Percentiles rank a stretch among this genome's conserved stretches.
phyloP scores from a whole-genome alignment of 495 filamentous ascomycete genomes.

The Talaromyces proteolyticus region DNA sequence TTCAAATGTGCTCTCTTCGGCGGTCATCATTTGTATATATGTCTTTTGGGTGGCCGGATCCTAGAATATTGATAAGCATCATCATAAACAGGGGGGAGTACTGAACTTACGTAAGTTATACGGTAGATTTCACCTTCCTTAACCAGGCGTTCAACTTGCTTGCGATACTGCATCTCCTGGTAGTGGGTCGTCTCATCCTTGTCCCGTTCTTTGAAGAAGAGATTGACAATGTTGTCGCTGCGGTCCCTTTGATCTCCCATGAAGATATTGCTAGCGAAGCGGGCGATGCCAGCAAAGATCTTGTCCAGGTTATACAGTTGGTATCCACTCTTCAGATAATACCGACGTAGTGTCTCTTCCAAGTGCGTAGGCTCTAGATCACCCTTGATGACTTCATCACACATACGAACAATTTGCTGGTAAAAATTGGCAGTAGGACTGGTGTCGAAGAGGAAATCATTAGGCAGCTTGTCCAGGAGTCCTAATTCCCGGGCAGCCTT shows the following conservation, averaged over 20 bases:
- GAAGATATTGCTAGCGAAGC: conserved; percentile 69
- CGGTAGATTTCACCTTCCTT: conserved; percentile 89
- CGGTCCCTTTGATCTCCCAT: conserved; percentile 83
- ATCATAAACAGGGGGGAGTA: neutral
- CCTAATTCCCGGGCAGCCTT: conserved; percentile 79
- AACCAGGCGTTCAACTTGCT: conserved; percentile 77
- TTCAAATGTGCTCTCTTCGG: conserved; percentile 76
- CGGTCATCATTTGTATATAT: conserved; percentile 64
- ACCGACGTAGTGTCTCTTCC: conserved; percentile 84
- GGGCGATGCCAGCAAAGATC: conserved; percentile 68
- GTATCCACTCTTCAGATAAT: conserved; percentile 84
- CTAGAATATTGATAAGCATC: conserved; percentile 19
- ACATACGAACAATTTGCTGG: conserved; percentile 60
- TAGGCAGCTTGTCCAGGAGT: conserved; percentile 68
- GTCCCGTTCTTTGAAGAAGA: conserved; percentile 75
- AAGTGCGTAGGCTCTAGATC: conserved; percentile 75
- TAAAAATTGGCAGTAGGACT: conserved; percentile 60
- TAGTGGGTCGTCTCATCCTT: conserved; percentile 77
- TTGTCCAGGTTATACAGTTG: conserved; percentile 85
- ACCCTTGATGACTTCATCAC: conserved; percentile 60
- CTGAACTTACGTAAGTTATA: conserved; percentile 69
- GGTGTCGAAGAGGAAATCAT: conserved; percentile 73
- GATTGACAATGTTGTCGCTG: conserved; percentile 75
- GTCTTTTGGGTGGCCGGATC: conserved; percentile 53
- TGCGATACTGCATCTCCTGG: conserved; percentile 78